phyloP scores from a whole-genome alignment of 768 basidiomycete genomes.

The Mycena rosella region DNA sequence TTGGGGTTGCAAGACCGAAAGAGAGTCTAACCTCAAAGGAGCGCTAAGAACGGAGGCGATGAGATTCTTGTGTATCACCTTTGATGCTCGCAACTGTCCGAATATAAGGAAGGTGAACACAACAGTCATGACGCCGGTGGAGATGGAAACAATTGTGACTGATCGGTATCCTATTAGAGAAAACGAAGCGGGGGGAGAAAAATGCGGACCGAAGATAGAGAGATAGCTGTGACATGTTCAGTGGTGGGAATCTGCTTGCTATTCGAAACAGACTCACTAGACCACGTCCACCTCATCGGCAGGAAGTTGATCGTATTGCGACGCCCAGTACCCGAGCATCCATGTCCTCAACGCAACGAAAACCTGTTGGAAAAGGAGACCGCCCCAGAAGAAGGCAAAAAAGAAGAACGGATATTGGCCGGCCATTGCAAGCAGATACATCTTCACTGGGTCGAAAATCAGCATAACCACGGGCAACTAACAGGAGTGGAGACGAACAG shows the following conservation, averaged over 20 bases:
- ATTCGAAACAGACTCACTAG: neutral
- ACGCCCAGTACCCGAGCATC: slow-evolving; percentile 35
- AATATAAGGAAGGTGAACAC: slow-evolving; percentile 47
- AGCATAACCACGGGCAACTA: neutral
- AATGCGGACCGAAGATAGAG: slow-evolving; percentile 17
- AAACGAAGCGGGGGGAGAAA: neutral
- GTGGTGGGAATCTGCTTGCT: neutral
- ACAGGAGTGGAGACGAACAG: slow-evolving; percentile 3
- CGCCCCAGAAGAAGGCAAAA: slow-evolving; percentile 22
- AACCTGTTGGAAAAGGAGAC: slow-evolving; percentile 14
- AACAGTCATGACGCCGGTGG: slow-evolving; percentile 41
- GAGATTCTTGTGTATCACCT: slow-evolving; percentile 54
- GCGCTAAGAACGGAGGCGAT: slow-evolving; percentile 57
- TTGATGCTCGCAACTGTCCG: slow-evolving; percentile 56
- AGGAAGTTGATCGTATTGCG: slow-evolving; percentile 27
- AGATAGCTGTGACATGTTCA: slow-evolving; percentile 3
- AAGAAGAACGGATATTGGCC: slow-evolving; percentile 29
- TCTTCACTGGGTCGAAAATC: slow-evolving; percentile 20
- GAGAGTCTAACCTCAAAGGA: slow-evolving; percentile 62
- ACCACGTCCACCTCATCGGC: slow-evolving; percentile 24
- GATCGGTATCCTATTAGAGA: neutral
- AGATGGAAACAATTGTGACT: slow-evolving; percentile 42
- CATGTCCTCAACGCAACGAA: slow-evolving; percentile 24
- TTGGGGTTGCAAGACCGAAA: slow-evolving; percentile 59
- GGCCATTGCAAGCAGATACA: slow-evolving; percentile 27